Conservation (phyloP, 768 basidiomycete genomes). For the Chalciporus piperatus region DNA sequence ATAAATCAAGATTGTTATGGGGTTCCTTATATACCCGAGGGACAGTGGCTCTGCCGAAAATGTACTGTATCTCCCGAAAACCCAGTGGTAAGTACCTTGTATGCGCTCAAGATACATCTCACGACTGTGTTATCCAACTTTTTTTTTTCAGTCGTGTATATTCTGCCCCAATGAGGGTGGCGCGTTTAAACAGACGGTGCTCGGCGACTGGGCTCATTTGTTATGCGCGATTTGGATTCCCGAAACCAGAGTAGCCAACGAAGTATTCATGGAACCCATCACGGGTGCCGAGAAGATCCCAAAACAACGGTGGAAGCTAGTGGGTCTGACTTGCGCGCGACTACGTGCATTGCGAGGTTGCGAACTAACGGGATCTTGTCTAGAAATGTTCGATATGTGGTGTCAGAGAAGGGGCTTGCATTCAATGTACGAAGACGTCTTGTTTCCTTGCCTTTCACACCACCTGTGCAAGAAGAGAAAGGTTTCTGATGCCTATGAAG, state of each 20-base stretch:
- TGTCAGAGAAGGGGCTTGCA: slow-evolving; percentile 76
- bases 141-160: slow-evolving; percentile 68
- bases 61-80: slow-evolving; percentile 97
- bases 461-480: slow-evolving; percentile 88
- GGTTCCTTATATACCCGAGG: slow-evolving; percentile 98
- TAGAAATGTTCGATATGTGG: slow-evolving; percentile 67
- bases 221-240: slow-evolving; percentile 98
- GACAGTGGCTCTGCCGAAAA: slow-evolving; percentile 98
- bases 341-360: neutral
- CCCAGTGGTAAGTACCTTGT: slow-evolving; percentile 68
- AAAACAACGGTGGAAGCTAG: slow-evolving; percentile 92
- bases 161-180: slow-evolving; percentile 96
- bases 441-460: slow-evolving; percentile 95
- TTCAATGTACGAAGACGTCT: slow-evolving; percentile 87
- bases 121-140: neutral
- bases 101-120: neutral
- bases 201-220: slow-evolving; percentile 94
- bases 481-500: slow-evolving; percentile 85
- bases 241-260: slow-evolving; percentile 88
- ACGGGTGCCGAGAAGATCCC: slow-evolving; percentile 84
- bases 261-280: slow-evolving; percentile 98
- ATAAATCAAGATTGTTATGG: slow-evolving; percentile 87
- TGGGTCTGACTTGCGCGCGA: slow-evolving; percentile 38
- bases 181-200: slow-evolving; percentile 94
- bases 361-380: slow-evolving; percentile 7